Conservation (phyloP, 768 basidiomycete genomes). For the Termitomyces sp. region DNA sequence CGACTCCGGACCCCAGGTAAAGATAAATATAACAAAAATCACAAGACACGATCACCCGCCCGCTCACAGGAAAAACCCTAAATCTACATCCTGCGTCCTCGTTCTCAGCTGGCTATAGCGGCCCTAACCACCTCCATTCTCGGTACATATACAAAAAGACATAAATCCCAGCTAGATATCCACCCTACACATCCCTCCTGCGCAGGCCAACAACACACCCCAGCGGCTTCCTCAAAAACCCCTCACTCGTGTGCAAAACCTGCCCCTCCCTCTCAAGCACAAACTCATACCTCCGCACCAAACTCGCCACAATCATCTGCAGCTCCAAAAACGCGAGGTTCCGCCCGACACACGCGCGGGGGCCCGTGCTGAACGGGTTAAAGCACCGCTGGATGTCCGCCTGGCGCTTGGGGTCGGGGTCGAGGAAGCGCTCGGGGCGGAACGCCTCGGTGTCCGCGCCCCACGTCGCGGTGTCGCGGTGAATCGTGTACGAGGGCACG, state of each 20-base stretch:
- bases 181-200: conserved; percentile 40
- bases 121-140: too few relatives aligned
- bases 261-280: conserved; percentile 53
- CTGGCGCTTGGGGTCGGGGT: conserved; percentile 37
- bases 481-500: conserved; percentile 80
- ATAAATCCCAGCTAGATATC: too few relatives aligned
- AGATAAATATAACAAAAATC: too few relatives aligned
- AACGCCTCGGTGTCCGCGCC: conserved; percentile 70
- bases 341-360: conserved; percentile 79
- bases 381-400: conserved; percentile 63
- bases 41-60: too few relatives aligned
- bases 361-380: conserved; percentile 83
- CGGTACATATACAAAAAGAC: too few relatives aligned
- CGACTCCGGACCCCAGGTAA: too few relatives aligned
- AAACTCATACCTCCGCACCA: conserved; percentile 71
- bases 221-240: conserved; percentile 83
- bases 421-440: conserved; percentile 85
- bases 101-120: too few relatives aligned
- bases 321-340: conserved; percentile 80
- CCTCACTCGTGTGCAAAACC: conserved; percentile 76
- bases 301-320: conserved; percentile 73
- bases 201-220: conserved; percentile 68
- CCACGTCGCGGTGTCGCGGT: conserved; percentile 69
- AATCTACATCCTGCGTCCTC: too few relatives aligned
- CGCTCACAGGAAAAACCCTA: too few relatives aligned